These are phyloP conservation scores for Monascus ruber DNA, from an alignment of 2,329 filamentous ascomycete genomes.

Conservation along the genomic window DNA sequence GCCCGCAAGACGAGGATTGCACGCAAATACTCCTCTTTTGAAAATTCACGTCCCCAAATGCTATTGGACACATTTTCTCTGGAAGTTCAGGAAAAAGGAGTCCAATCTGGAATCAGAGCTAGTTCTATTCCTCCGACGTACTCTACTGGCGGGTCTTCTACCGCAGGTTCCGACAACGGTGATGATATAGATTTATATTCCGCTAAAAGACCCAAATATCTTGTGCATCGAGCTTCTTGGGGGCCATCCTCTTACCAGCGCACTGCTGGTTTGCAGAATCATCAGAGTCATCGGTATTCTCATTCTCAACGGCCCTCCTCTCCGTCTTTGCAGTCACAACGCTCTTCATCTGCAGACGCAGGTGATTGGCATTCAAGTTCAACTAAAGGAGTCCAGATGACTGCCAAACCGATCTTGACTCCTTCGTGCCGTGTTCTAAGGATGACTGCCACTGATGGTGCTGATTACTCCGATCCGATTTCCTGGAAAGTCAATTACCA, in stretches of 20 bases:
- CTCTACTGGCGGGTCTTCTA: conserved; percentile 1
- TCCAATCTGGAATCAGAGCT: background rate
- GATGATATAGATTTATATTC: conserved; percentile 3
- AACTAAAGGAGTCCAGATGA: too few relatives aligned
- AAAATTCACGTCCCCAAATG: conserved; percentile 4
- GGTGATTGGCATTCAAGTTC: background rate
- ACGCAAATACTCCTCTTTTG: conserved; percentile 10
- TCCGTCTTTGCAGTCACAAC: background rate
- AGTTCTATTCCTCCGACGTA: background rate
- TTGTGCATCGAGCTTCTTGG: conserved; percentile 2
- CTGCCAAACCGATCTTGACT: too few relatives aligned
- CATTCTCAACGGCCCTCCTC: conserved; percentile 2
- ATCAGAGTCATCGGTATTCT: background rate
- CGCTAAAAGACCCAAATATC: conserved; percentile 1
- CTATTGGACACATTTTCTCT: background rate
- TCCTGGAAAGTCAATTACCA: too few relatives aligned
- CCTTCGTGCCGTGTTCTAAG: too few relatives aligned
- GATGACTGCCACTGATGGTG: too few relatives aligned
- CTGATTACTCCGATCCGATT: too few relatives aligned
- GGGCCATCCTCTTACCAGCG: conserved; percentile 1
- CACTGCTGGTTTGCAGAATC: conserved; percentile 1
- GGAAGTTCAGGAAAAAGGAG: background rate
- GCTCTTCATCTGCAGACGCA: background rate
- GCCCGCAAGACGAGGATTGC: conserved; percentile 8
- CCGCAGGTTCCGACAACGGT: conserved; percentile 3